These are phyloP conservation scores for Pichia sp. DNA, from an alignment of 1,139 yeast species.

Conservation along the genomic window DNA sequence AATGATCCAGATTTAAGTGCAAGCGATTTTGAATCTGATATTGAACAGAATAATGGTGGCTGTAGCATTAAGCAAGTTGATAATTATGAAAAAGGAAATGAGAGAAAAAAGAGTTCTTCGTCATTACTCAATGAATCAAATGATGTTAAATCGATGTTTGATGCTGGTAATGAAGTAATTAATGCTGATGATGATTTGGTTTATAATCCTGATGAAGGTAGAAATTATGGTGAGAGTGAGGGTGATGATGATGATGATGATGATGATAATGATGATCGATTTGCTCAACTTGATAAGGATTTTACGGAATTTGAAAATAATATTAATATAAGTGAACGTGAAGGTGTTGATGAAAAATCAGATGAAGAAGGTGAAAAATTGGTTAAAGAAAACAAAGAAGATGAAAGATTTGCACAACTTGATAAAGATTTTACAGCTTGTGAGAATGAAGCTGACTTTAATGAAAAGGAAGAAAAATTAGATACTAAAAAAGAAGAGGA, in stretches of 20 bases:
- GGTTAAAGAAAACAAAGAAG: too few species aligned
- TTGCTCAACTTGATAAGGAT: conserved; percentile 8
- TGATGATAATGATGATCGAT: conserved; percentile 2
- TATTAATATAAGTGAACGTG: neutral
- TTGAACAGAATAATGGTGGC: neutral
- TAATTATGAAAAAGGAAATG: neutral
- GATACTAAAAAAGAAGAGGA: conserved; percentile 12
- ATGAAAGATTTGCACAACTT: neutral
- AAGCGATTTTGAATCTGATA: conserved; percentile 17
- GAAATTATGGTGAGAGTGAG: neutral
- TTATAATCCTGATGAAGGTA: conserved; percentile 4
- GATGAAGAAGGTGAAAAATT: neutral
- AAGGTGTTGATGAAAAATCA: neutral
- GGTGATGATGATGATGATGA: neutral
- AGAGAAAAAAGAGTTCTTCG: neutral
- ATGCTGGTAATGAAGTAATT: neutral
- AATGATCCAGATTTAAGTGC: conserved; percentile 9
- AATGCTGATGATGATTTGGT: conserved; percentile 4
- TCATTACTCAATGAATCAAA: neutral
- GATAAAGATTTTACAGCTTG: neutral
- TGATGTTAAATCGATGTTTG: neutral
- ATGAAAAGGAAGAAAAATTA: neutral
- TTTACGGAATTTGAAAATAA: conserved; percentile 12
- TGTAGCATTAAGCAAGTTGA: conserved; percentile 4
- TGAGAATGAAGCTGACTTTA: neutral